Percentiles rank a stretch among this genome's conserved stretches.
Conservation (phyloP, 768 basidiomycete species). For the Pulveroboletus sp. region DNA sequence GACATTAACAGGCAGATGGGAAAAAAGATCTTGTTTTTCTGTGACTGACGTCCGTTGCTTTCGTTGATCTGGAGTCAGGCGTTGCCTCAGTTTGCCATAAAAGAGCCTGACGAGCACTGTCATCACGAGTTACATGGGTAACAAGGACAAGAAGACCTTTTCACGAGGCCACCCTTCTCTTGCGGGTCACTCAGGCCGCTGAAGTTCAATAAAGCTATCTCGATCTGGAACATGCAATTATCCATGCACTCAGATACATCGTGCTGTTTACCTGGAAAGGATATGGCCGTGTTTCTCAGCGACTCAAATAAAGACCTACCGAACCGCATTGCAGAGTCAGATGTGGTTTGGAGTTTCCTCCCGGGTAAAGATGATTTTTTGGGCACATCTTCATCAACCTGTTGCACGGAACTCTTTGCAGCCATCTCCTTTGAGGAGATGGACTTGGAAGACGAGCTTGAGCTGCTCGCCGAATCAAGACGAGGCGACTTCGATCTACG, state of each 20-base stretch:
- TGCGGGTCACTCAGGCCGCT: conserved; percentile 37
- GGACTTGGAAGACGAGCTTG: conserved; percentile 25
- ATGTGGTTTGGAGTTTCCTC: conserved; percentile 44
- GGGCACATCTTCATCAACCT: conserved; percentile 21
- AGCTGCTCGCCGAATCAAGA: conserved; percentile 26
- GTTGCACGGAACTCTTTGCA: conserved; percentile 23
- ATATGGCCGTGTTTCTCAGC: not conserved
- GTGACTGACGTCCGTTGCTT: conserved; percentile 55
- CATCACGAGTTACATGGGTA: not conserved
- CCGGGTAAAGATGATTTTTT: conserved; percentile 57
- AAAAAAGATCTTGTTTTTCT: conserved; percentile 89
- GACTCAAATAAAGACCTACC: conserved; percentile 43
- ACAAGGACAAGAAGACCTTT: conserved; percentile 48
- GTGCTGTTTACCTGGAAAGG: conserved; percentile 77
- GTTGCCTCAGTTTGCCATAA: conserved; percentile 82
- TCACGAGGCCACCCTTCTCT: conserved; percentile 75
- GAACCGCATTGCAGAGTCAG: conserved; percentile 87
- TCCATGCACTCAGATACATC: conserved; percentile 99
- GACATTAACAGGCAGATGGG: conserved; percentile 91
- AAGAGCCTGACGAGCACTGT: conserved; percentile 53
- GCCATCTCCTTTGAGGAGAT: conserved; percentile 28
- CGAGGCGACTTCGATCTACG: conserved; percentile 35
- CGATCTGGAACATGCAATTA: conserved; percentile 98
- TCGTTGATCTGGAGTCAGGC: conserved; percentile 36
- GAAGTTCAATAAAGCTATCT: conserved; percentile 82